Conservation (phyloP, 1,284 basidiomycete species). For the Inonotus obliquus region DNA sequence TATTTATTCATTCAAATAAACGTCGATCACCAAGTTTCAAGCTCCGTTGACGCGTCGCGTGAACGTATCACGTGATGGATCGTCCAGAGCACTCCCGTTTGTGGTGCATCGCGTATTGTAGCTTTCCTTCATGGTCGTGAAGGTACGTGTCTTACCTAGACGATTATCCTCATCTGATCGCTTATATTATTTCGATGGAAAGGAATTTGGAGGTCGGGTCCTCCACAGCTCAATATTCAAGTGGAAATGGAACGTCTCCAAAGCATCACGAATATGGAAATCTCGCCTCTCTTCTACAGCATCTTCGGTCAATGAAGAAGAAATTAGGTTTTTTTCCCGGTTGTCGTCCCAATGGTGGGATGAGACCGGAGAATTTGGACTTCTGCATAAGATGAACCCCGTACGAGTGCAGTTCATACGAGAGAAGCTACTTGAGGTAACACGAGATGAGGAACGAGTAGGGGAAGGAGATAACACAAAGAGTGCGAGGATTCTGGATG, state of each 20-base stretch:
- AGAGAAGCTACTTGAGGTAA: conserved; percentile 66
- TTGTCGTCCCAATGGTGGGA: conserved; percentile 97
- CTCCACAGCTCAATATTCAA: not conserved
- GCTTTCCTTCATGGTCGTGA: not conserved
- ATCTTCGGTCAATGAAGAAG: conserved; percentile 66
- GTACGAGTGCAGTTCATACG: conserved; percentile 82
- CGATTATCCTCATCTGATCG: not conserved
- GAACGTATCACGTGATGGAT: not conserved
- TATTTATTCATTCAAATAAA: not conserved
- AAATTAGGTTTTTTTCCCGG: conserved; percentile 90
- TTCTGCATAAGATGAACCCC: conserved; percentile 96
- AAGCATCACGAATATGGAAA: not conserved
- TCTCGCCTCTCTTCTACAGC: not conserved
- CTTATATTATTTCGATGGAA: not conserved
- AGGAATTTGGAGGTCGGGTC: not conserved
- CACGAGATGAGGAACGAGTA: conserved; percentile 48
- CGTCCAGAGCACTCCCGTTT: not conserved
- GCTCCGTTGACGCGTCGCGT: not conserved
- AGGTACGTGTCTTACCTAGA: not conserved
- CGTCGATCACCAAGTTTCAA: not conserved
- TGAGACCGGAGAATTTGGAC: conserved; percentile 82
- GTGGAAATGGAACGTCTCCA: not conserved
- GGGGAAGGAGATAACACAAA: conserved; percentile 24
- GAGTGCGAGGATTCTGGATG: conserved; percentile 43
- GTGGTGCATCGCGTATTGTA: too few relatives aligned